These are phyloP conservation scores for Casaregolazyma suthepensis DNA, from an alignment of 1,139 yeast genomes.

Conservation along the genomic window DNA sequence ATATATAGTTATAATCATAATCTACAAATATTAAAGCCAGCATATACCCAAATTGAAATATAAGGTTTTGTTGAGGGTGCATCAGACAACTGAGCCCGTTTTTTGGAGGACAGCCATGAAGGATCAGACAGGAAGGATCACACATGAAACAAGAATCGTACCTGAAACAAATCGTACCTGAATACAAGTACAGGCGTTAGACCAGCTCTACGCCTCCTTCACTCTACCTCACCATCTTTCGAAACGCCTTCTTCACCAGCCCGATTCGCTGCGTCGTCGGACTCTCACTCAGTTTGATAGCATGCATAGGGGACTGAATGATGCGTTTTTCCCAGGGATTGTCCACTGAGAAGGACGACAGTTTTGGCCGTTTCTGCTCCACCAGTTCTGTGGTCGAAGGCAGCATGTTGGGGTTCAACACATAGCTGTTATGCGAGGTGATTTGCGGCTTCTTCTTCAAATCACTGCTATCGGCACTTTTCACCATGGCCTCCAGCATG, in stretches of 20 bases:
- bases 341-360: neutral
- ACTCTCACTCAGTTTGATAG: neutral
- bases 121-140: too few species aligned
- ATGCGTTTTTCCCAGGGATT: neutral
- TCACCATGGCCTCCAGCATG: conserved; percentile 4
- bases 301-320: neutral
- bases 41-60: neutral
- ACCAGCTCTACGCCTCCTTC: neutral
- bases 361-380: neutral
- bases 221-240: neutral
- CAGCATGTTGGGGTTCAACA: neutral
- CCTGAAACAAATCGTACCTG: too few species aligned
- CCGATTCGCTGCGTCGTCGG: neutral
- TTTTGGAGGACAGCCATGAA: too few species aligned
- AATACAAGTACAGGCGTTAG: neutral
- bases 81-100: too few species aligned
- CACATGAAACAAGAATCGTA: too few species aligned
- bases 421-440: neutral
- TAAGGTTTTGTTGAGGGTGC: neutral
- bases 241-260: neutral
- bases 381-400: neutral
- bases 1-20: neutral
- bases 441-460: neutral
- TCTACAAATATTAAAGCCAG: neutral
- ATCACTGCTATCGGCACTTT: conserved; percentile 3